Conservation (phyloP, 192 early-diverging fungal species). For the Linnemannia hyalina region DNA sequence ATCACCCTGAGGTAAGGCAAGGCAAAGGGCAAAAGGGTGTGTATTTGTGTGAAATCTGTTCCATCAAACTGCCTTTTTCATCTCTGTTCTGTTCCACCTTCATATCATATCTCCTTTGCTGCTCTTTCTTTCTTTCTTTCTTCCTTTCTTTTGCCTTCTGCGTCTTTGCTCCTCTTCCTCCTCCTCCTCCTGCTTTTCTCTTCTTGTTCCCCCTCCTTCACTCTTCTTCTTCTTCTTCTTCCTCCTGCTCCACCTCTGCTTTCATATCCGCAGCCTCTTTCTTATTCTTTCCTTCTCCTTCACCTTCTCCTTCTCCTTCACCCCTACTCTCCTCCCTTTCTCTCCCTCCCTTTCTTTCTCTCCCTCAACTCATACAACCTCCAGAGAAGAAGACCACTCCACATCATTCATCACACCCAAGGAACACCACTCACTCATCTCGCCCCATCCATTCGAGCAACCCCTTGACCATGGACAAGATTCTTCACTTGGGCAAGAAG, state of each 20-base stretch:
- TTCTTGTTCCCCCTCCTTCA: neutral
- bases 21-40: neutral
- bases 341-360: neutral
- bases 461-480: slow-evolving; percentile 37
- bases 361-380: neutral
- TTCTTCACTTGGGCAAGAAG: slow-evolving; percentile 56
- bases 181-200: neutral
- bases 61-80: neutral
- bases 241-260: neutral
- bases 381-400: no score
- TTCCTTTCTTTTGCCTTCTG: neutral
- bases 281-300: neutral
- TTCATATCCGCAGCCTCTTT: no score
- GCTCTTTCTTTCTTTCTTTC: neutral
- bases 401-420: neutral
- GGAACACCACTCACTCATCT: neutral
- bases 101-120: slow-evolving; percentile 8
- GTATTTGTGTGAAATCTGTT: neutral
- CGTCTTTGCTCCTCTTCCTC: neutral
- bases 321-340: neutral
- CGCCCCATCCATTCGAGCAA: neutral
- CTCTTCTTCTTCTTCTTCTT: neutral
- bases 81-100: slow-evolving; percentile 3
- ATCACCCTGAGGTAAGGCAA: neutral
- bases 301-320: neutral